Evolutionary conservation across 2,329 filamentous ascomycete species (phyloP), one percentile per base, ranked within the genome.

Genomic region (Nemania sp.): DNA sequence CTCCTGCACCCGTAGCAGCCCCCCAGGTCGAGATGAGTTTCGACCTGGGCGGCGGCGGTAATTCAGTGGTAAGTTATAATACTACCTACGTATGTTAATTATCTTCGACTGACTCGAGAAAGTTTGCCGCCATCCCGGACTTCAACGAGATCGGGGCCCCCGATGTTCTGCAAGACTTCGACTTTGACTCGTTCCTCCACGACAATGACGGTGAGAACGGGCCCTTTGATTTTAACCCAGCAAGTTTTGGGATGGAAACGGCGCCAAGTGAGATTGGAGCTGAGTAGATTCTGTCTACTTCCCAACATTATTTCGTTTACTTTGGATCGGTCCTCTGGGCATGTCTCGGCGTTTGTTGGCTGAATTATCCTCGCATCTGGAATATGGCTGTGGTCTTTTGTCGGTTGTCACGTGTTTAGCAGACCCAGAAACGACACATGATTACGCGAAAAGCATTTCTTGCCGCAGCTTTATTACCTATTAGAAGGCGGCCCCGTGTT

Each of bases 171-270:
- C 85, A 85, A 67, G 86, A 87, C 65, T 89, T 89, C 68, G 87
- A 89, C 66, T 85, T 89, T 66, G 87, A 89, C 72, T 87, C 86
- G 1, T 89, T 89, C 77, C 76, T 89, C 7, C 85, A 89, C 64
- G 80, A 83, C 57, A 80, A 82, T 60, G 81, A 82, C 48, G 78
- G 75, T 35, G 80, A 79, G 42, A 77, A 77, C 43, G 73, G 75
- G 45, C 73, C 70, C 4, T 88, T 88, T 64, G 83, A 84, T 73
- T 88, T 88, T 68, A 77, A 77, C 63, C 73, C 79, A 15, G 75
- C 77, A 21, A 72, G 75, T 47, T 85, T 86, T 69, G 71, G 76
- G n/a, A 82, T 87, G 76, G 83, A 87, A 11, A 60, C 78, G 78
- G 45, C 69, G 42, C 69, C 72, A 21, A 77, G 80, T 57, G 83